Evolutionary conservation across 1,284 basidiomycete species (phyloP).

Genomic region (Anthracocystis walkeri): DNA sequence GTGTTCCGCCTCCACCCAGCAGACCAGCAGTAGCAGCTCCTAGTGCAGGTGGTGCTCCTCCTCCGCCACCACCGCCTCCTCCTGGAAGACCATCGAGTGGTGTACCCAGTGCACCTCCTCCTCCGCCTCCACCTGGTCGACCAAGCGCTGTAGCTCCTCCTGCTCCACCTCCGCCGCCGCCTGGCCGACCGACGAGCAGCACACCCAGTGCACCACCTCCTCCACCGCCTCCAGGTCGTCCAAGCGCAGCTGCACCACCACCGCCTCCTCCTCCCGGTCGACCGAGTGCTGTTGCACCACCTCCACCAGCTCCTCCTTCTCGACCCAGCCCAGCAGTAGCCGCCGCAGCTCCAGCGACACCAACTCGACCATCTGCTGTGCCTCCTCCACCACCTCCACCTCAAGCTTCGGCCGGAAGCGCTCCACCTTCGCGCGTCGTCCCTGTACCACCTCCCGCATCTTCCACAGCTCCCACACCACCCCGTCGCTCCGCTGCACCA

Average conservation of each 20-base stretch:
- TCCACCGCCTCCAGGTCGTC: conserved; percentile 26
- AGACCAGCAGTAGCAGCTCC: conserved; percentile 34
- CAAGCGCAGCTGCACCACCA: conserved; percentile 8
- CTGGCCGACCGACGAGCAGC: conserved; percentile 7
- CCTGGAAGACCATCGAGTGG: conserved; percentile 18
- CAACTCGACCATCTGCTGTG: conserved; percentile 21
- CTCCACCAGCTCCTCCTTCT: conserved; percentile 22
- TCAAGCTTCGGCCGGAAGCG: not conserved
- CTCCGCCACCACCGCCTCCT: conserved; percentile 43
- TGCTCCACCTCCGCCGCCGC: conserved; percentile 38
- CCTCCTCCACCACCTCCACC: conserved; percentile 32
- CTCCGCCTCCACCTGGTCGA: conserved; percentile 39
- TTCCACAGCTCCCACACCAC: conserved; percentile 31
- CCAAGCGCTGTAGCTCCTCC: conserved; percentile 27
- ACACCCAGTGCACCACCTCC: conserved; percentile 17
- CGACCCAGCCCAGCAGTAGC: conserved; percentile 19
- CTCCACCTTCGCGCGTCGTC: conserved; percentile 26
- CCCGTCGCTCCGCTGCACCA: conserved; percentile 85
- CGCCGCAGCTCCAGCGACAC: conserved; percentile 18
- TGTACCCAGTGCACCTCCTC: conserved; percentile 25
- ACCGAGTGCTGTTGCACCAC: conserved; percentile 12
- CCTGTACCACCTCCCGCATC: conserved; percentile 33
- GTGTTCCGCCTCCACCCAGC: conserved; percentile 45
- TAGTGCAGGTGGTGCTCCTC: conserved; percentile 15
- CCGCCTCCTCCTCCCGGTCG: conserved; percentile 22